These are phyloP conservation scores for Kazachstania sp. DNA, from an alignment of 1,139 yeast species.

Conservation along the genomic window DNA sequence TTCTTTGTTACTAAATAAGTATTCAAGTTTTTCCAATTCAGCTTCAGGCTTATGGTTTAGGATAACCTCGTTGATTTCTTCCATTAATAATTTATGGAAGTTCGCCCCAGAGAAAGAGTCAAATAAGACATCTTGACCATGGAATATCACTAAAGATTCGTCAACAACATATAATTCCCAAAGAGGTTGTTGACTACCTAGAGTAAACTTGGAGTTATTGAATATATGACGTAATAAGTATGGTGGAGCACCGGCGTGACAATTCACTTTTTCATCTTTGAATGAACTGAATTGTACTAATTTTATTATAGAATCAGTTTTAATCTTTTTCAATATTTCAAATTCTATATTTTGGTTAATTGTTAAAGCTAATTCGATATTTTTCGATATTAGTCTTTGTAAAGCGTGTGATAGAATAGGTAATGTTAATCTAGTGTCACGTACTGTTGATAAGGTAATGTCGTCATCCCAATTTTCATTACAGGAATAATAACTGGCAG, in stretches of 20 bases:
- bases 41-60: neutral
- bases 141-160: constrained; percentile 22
- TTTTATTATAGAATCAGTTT: constrained; percentile 20
- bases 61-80: constrained; percentile 5
- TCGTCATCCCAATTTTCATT: constrained; percentile 21
- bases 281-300: constrained; percentile 18
- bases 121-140: constrained; percentile 27
- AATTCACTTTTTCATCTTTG: constrained; percentile 23
- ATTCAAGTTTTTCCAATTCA: constrained; percentile 1
- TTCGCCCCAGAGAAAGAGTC: constrained; percentile 28
- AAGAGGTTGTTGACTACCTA: constrained; percentile 19
- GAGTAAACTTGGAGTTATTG: constrained; percentile 18
- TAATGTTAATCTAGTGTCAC: constrained; percentile 14
- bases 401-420: constrained; percentile 18
- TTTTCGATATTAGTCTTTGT: constrained; percentile 15
- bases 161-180: constrained; percentile 26
- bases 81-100: constrained; percentile 18
- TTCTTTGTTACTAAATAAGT: neutral
- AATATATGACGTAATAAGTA: constrained; percentile 25
- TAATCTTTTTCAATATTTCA: constrained; percentile 15
- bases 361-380: constrained; percentile 22
- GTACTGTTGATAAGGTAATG: constrained; percentile 18
- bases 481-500: constrained; percentile 17
- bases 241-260: constrained; percentile 26
- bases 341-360: constrained; percentile 20